Evolutionary conservation across 1,139 yeast genomes (phyloP).

Genomic region (Debaryomycetaceae sp.): DNA sequence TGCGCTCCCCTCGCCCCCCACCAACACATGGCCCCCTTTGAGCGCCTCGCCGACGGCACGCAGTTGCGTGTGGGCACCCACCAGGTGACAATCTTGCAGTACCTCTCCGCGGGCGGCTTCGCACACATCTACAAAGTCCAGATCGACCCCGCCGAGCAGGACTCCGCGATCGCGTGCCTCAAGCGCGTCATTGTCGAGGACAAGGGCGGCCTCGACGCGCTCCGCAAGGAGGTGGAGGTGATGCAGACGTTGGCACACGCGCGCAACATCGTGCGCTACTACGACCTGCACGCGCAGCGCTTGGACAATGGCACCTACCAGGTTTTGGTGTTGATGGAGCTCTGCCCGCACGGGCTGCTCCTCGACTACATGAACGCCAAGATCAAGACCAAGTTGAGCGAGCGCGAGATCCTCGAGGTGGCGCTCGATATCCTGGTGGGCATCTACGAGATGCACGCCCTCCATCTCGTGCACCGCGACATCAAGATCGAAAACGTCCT

Average conservation of each 20-base stretch:
- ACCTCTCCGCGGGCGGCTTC: conserved; percentile 47
- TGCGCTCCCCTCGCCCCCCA: conserved; percentile 1
- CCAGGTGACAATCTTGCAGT: conserved; percentile 30
- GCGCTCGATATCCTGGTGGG: conserved; percentile 66
- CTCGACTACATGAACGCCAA: conserved; percentile 73
- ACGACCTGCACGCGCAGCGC: conserved; percentile 75
- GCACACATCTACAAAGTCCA: conserved; percentile 58
- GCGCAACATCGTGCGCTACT: conserved; percentile 59
- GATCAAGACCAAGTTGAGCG: conserved; percentile 58
- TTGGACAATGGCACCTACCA: conserved; percentile 56
- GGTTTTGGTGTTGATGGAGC: conserved; percentile 73
- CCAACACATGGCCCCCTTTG: conserved; percentile 19
- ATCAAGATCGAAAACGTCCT: conserved; percentile 76
- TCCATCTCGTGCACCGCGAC: conserved; percentile 65
- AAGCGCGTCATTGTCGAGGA: conserved; percentile 73
- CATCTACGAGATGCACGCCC: conserved; percentile 66
- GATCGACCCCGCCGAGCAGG: conserved; percentile 38
- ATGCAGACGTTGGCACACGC: conserved; percentile 64
- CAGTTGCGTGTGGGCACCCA: conserved; percentile 42
- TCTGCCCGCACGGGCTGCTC: conserved; percentile 67
- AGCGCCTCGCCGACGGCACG: conserved; percentile 38
- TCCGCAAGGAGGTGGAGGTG: conserved; percentile 75
- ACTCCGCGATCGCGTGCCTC: conserved; percentile 52
- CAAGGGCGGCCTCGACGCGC: conserved; percentile 57
- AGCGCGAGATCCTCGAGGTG: conserved; percentile 59